phyloP scores from a whole-genome alignment of 163 green algal species.

The Scenedesmus sp. region DNA sequence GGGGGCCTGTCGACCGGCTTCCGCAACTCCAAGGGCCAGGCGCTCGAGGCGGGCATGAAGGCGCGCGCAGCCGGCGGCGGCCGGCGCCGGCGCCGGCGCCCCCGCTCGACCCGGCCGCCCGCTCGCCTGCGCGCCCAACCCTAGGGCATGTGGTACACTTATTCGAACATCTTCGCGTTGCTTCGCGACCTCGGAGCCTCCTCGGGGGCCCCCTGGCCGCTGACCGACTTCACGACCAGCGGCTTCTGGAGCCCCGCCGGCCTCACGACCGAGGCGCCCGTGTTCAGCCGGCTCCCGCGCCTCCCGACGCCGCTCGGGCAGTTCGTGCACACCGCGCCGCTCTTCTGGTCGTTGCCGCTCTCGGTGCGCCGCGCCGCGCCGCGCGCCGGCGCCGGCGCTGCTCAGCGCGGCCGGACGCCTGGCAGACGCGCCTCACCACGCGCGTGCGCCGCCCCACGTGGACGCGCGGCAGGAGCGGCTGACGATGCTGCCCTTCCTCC shows the following conservation, averaged over 20 bases:
- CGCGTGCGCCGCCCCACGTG: too few relatives aligned
- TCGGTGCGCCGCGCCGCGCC: too few relatives aligned
- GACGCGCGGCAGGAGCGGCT: slow-evolving; percentile 81
- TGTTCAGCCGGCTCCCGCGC: slow-evolving; percentile 81
- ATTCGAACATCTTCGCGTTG: too few relatives aligned
- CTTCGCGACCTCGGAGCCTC: too few relatives aligned
- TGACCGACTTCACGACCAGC: slow-evolving; percentile 89
- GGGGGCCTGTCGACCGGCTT: slow-evolving; percentile 90
- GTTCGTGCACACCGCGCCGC: slow-evolving; percentile 45
- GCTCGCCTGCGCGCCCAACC: too few relatives aligned
- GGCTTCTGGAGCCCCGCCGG: slow-evolving; percentile 86
- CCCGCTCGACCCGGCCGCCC: too few relatives aligned
- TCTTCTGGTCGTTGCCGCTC: slow-evolving; percentile 49
- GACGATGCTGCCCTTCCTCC: slow-evolving; percentile 90
- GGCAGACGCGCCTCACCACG: too few relatives aligned
- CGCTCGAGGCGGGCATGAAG: slow-evolving; percentile 85
- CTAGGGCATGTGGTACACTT: too few relatives aligned
- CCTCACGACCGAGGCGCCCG: slow-evolving; percentile 75
- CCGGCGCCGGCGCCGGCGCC: too few relatives aligned
- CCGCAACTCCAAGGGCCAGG: slow-evolving; percentile 72
- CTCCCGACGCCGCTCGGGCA: slow-evolving; percentile 84
- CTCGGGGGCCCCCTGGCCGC: slow-evolving; percentile 72
- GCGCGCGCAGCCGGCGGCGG: too few relatives aligned
- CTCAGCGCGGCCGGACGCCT: too few relatives aligned
- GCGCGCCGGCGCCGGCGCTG: too few relatives aligned